Evolutionary conservation across 2,329 filamentous ascomycete genomes (phyloP), one percentile per base, ranked within the genome.

Genomic region (Curvularia spicifera): DNA sequence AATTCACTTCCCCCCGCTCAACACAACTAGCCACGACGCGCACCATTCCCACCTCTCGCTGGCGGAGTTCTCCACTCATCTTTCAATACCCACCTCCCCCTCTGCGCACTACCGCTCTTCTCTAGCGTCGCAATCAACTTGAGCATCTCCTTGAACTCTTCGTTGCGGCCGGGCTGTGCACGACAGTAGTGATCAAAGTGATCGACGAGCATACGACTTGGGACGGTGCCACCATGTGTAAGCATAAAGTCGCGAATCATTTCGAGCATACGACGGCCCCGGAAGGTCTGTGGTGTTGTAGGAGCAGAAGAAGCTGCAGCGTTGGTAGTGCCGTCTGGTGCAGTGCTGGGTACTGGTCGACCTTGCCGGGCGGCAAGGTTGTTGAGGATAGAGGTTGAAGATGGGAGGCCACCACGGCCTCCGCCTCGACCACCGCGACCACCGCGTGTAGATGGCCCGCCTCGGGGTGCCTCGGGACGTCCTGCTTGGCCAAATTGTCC

Each of bases 101-200:
- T 73, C 51, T 80, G 66, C 77, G 81, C 15, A 81, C 78, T 71
- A 10, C 76, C 76, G 5, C 81, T 82, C 65, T 79, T 82, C 70
- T 91, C 85, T 73, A 96, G 77, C 53, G 81, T 85, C 0, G 94
- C 94, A 69, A 97, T 89, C 60, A 83, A 83, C 67, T 90, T 88
- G 53, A 98, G 79, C 67, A 92, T 92, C 68, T 85, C 83, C 78
- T 93, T 94, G 74, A 98, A 98, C 74, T 93, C 89, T 18, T 87
- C 85, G 22, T 65, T 51, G 18, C 88, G 89, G 60, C 91, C 85
- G 60, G 86, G 84, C 26, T 83, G 78, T 43, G 87, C 90, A 22
- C 84, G 85, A 72, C 92, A 96, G 69, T 88, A 90, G 13, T 86
- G 86, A 76, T 93, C 91, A 76, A 97, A 98, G 71, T 97, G 92